Evolutionary conservation across 2,329 filamentous ascomycete species (phyloP).

Genomic region (Neobulgaria alba): DNA sequence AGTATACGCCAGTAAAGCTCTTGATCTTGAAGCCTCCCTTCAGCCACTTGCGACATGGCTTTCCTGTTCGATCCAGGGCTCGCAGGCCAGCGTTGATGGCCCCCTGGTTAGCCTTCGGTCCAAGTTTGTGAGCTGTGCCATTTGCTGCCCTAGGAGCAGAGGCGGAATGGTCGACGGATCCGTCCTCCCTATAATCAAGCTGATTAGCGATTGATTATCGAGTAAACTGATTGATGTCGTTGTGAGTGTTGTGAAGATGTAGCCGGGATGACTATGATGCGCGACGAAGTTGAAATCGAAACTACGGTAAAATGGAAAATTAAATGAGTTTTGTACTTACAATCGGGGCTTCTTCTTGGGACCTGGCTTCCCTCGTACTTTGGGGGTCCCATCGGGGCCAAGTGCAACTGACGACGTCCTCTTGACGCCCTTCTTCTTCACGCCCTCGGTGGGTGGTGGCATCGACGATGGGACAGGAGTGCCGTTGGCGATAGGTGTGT

Average conservation of each 20-base stretch:
- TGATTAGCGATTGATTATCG: background rate
- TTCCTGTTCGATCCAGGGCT: constrained; percentile 83
- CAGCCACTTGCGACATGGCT: constrained; percentile 87
- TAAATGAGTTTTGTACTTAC: constrained; percentile 57
- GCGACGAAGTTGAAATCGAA: no score
- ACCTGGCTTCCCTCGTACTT: constrained; percentile 68
- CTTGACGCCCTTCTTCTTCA: constrained; percentile 69
- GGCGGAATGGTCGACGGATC: constrained; percentile 49
- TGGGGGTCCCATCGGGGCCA: constrained; percentile 48
- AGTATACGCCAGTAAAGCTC: constrained; percentile 82
- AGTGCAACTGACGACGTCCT: constrained; percentile 57
- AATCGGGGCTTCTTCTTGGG: constrained; percentile 93
- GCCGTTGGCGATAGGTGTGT: constrained; percentile 47
- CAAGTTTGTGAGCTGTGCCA: constrained; percentile 63
- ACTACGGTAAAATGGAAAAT: no score
- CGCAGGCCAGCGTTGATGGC: constrained; percentile 95
- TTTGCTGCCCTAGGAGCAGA: constrained; percentile 33
- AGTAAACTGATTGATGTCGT: background rate
- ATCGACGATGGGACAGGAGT: constrained; percentile 48
- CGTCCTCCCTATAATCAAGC: constrained; percentile 45
- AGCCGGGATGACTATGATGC: no score
- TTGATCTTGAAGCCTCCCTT: constrained; percentile 77
- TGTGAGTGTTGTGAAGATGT: background rate
- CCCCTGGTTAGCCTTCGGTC: constrained; percentile 92
- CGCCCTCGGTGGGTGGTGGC: constrained; percentile 50